phyloP scores from a whole-genome alignment of 495 filamentous ascomycete genomes.

The Aspergillus saccharolyticus region DNA sequence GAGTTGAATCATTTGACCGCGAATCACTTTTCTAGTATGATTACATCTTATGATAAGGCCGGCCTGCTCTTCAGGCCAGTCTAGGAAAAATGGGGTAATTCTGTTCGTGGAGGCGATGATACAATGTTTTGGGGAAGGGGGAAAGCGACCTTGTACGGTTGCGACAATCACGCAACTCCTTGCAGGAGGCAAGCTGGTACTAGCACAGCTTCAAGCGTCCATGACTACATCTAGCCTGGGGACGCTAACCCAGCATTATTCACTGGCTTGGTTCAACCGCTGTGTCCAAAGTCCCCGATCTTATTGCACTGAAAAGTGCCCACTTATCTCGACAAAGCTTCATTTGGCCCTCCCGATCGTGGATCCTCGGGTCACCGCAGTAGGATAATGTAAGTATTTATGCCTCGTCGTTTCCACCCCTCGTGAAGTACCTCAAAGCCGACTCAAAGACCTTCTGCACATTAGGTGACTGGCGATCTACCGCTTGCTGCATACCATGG shows the following conservation, averaged over 20 bases:
- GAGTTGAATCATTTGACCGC: neutral
- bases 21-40: too few species aligned
- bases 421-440: neutral
- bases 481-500: neutral
- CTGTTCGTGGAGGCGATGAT: neutral
- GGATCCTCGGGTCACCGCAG: neutral
- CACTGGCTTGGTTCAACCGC: neutral
- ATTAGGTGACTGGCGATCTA: neutral
- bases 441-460: neutral
- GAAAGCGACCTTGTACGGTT: too few species aligned
- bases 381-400: neutral
- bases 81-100: neutral
- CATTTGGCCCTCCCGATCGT: neutral
- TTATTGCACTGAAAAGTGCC: neutral
- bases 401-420: neutral
- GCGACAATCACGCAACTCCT: neutral
- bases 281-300: too few species aligned
- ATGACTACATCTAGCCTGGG: too few species aligned
- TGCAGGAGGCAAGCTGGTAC: neutral
- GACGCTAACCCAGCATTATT: too few species aligned
- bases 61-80: neutral
- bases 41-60: too few species aligned
- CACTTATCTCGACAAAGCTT: neutral
- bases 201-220: too few species aligned
- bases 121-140: too few species aligned